Conservation (phyloP, 2,329 filamentous ascomycete genomes). For the Xylariaceae sp. region DNA sequence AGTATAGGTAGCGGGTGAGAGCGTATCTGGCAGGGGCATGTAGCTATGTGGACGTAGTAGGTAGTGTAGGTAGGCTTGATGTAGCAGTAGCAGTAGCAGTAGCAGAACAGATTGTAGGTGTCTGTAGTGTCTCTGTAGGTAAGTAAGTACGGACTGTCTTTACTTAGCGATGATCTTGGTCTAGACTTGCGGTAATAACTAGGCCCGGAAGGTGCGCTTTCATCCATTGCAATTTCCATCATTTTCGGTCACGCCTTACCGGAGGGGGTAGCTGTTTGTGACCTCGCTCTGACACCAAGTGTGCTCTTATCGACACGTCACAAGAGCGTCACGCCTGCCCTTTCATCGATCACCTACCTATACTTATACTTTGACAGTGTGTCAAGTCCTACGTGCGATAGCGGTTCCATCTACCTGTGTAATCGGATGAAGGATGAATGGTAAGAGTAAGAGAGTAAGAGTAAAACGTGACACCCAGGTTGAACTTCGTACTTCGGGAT, state of each 20-base stretch:
- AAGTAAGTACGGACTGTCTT: no score
- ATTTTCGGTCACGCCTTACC: background rate
- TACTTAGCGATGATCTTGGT: background rate
- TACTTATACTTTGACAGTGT: background rate
- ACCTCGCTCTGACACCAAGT: background rate
- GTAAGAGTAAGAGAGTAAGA: no score
- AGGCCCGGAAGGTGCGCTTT: background rate
- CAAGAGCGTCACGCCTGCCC: constrained; percentile 2
- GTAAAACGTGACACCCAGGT: no score
- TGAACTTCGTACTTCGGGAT: no score
- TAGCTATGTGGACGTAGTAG: background rate
- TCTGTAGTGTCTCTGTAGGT: no score
- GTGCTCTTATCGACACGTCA: constrained; percentile 1
- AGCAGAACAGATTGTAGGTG: no score
- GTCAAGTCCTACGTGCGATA: background rate
- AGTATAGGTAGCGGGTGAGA: no score
- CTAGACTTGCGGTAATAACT: background rate
- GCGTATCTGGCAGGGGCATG: background rate
- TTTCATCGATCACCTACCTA: background rate
- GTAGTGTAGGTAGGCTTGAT: no score
- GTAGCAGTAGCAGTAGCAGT: no score
- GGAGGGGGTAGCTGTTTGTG: background rate
- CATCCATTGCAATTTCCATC: background rate
- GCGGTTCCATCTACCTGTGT: no score
- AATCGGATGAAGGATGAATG: no score